phyloP scores from a whole-genome alignment of 306 rosid genomes.

The Casuarina glauca region DNA sequence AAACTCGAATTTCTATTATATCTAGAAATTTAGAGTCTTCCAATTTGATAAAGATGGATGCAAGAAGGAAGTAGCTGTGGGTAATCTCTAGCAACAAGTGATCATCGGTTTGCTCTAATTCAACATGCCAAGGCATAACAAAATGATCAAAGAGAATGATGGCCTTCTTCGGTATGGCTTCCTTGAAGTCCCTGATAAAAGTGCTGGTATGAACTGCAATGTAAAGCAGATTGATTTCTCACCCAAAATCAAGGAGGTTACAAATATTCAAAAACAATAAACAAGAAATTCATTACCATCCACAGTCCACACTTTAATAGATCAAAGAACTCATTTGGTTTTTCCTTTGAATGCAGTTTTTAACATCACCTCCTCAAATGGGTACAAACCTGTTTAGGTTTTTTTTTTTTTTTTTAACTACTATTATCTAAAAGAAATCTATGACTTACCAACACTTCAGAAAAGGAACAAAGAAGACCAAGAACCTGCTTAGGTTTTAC shows the following conservation, averaged over 20 bases:
- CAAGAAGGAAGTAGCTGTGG: not conserved
- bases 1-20: not conserved
- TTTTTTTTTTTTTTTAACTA: not conserved
- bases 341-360: no score
- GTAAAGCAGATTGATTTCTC: not conserved
- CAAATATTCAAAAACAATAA: not conserved
- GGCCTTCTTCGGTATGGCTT: constrained; percentile 12
- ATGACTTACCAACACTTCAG: not conserved
- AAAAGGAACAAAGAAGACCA: not conserved
- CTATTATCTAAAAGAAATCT: not conserved
- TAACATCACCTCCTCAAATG: no score
- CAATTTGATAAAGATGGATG: no score
- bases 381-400: not conserved
- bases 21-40: constrained; percentile 22
- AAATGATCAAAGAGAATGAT: constrained; percentile 10
- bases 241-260: not conserved
- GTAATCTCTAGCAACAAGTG: constrained; percentile 19
- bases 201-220: constrained; percentile 29
- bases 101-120: constrained; percentile 13
- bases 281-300: not conserved
- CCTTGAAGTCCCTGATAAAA: constrained; percentile 22
- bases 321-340: no score
- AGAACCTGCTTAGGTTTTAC: no score
- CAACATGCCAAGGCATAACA: constrained; percentile 27
- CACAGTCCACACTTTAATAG: no score